These are phyloP conservation scores for Clonostachys sp. DNA, from an alignment of 2,329 filamentous ascomycete species.

Conservation along the genomic window DNA sequence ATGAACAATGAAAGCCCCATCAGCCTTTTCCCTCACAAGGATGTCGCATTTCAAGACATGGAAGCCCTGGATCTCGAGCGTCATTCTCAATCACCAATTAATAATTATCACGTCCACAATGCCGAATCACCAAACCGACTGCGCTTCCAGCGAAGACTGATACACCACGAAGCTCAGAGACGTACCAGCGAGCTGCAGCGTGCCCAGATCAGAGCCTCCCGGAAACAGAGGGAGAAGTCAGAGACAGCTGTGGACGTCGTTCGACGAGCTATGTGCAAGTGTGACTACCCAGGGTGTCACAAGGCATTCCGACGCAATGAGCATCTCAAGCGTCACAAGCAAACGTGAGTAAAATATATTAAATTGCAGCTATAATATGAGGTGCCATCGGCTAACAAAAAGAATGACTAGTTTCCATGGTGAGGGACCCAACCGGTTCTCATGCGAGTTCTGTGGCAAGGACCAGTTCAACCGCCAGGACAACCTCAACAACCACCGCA, in stretches of 20 bases:
- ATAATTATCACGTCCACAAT: constrained; percentile 16
- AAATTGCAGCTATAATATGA: background rate
- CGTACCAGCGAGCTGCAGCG: constrained; percentile 38
- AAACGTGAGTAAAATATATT: constrained; percentile 34
- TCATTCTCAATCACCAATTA: constrained; percentile 25
- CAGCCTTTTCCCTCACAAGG: constrained; percentile 27
- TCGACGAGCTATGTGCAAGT: constrained; percentile 35
- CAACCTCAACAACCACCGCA: constrained; percentile 36
- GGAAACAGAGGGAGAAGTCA: constrained; percentile 20
- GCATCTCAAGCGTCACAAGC: constrained; percentile 50
- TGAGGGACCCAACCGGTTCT: constrained; percentile 30
- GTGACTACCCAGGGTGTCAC: constrained; percentile 38
- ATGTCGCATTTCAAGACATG: constrained; percentile 20
- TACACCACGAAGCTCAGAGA: constrained; percentile 34
- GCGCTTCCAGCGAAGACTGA: constrained; percentile 30
- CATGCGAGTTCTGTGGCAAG: constrained; percentile 35
- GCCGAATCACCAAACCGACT: constrained; percentile 20
- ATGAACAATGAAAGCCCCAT: constrained; percentile 34
- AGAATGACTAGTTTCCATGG: constrained; percentile 23
- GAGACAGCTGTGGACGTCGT: constrained; percentile 26
- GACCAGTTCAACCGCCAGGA: constrained; percentile 34
- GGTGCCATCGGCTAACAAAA: background rate
- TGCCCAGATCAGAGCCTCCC: constrained; percentile 25
- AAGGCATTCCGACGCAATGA: constrained; percentile 48
- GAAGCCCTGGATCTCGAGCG: constrained; percentile 27